Evolutionary conservation across 805 yeast species (phyloP), one percentile per base, ranked within the genome.

Genomic region (Candida anglica): DNA sequence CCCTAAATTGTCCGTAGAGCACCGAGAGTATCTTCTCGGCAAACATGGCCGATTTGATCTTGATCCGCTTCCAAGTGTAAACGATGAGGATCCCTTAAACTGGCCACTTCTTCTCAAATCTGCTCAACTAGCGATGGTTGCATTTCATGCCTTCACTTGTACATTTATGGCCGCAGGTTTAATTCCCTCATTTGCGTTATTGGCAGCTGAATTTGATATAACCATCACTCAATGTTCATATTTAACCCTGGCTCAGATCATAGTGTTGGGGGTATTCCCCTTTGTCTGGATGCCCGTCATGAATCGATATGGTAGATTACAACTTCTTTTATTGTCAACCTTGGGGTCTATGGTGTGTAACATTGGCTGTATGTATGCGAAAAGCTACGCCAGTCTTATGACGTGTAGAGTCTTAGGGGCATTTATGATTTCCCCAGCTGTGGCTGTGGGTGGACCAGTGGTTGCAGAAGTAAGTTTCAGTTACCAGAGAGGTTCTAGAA

Each of bases 101-200:
- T 45, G 50, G 50, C 30, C 40, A 5, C 14, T 20, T n/a, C 16
- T 31, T 17, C 14, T 27, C 16, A 45, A 45, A 21, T 21, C 26
- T 13, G 13, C 34, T 5, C 47, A 44, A 27, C 29, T 44, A 20
- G 33, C 28, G 4, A 40, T 44, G 48, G 23, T 36, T 9, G 41
- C 47, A 5, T 45, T 43, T 30, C 41, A 43, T 16, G 38, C 47
- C 10, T 45, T 45, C 21, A 25, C 37, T 10, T 28, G 38, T 11
- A 45, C 49, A 9, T 45, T 43, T 27, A 41, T 45, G 46, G 49
- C 49, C 17, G 47, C 49, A 2, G 47, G 49, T 13, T 20, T 41
- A 9, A 43, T 41, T 19, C 49, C 49, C 4, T 31, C 46, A 18
- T 43, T 38, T 25, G 44, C 38, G n/a, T 18, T 28, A 8, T 19